phyloP scores from a whole-genome alignment of 2,329 filamentous ascomycete genomes.

The Macrophomina tecta region DNA sequence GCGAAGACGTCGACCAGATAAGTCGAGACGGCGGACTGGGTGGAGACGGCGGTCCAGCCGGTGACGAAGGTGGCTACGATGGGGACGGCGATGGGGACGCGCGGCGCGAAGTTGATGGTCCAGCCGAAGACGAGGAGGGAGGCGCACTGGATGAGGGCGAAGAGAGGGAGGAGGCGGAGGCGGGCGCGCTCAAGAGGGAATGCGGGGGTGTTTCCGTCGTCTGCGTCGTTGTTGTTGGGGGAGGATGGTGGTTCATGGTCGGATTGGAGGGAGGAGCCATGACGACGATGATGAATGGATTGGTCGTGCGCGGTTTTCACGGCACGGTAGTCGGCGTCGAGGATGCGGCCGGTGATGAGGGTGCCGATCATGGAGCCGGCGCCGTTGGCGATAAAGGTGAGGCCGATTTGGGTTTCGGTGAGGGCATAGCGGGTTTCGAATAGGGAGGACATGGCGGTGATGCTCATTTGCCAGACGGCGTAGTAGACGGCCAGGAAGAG shows the following conservation, averaged over 20 bases:
- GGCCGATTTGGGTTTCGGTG: conserved; percentile 53
- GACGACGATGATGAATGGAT: too few relatives aligned
- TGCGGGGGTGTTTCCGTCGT: background rate
- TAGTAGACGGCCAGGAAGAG: conserved; percentile 59
- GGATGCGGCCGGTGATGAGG: conserved; percentile 57
- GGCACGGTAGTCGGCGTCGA: conserved; percentile 57
- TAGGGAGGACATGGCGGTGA: conserved; percentile 59
- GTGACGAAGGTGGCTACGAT: conserved; percentile 59
- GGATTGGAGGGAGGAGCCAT: background rate
- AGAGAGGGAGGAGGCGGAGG: conserved; percentile 57
- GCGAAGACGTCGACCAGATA: conserved; percentile 62
- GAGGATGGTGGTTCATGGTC: conserved; percentile 46
- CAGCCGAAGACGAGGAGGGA: conserved; percentile 61
- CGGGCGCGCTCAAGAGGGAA: conserved; percentile 60
- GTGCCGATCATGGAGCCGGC: conserved; percentile 62
- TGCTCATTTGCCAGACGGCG: conserved; percentile 62
- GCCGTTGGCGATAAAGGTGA: conserved; percentile 63
- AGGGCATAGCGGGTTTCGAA: conserved; percentile 54
- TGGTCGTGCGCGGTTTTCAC: conserved; percentile 49
- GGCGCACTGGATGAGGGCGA: conserved; percentile 52
- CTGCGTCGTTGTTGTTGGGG: background rate
- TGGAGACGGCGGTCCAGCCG: conserved; percentile 59
- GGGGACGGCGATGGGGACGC: conserved; percentile 54
- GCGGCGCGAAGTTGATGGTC: conserved; percentile 44
- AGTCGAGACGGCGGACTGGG: conserved; percentile 56